Percentiles rank a stretch among this genome's conserved stretches.
These are phyloP conservation scores for Avicennia marina DNA, from an alignment of 257 asterid species.

Conservation along the genomic window DNA sequence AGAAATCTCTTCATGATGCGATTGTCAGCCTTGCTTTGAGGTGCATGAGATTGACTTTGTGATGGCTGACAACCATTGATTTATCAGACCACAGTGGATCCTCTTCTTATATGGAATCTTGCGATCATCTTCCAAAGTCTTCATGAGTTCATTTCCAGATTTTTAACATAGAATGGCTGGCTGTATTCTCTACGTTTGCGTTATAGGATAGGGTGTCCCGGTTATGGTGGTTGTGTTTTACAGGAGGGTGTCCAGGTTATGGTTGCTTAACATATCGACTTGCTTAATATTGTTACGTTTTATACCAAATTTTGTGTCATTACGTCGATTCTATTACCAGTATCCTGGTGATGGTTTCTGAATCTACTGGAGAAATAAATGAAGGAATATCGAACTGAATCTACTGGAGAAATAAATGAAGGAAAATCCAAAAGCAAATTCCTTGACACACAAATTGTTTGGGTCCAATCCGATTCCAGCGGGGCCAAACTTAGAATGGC, in stretches of 20 bases:
- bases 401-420: no score
- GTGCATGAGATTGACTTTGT: slow-evolving; percentile 9
- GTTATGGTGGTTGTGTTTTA: not conserved
- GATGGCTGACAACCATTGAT: slow-evolving; percentile 10
- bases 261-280: not conserved
- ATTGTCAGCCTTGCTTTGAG: slow-evolving; percentile 9
- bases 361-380: not conserved
- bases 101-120: not conserved
- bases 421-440: no score
- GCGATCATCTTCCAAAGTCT: slow-evolving; percentile 1
- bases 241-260: not conserved
- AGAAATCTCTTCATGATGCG: slow-evolving; percentile 19
- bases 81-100: not conserved
- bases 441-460: not conserved
- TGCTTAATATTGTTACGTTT: not conserved
- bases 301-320: not conserved
- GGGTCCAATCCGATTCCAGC: not conserved
- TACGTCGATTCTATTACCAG: not conserved
- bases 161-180: not conserved
- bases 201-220: no score
- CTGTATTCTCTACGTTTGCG: no score
- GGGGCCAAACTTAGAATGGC: no score
- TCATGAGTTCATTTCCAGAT: slow-evolving; percentile 11
- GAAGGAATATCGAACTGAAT: not conserved
- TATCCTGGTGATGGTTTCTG: not conserved